A percentile compares a stretch with the other conserved stretches of the same genome.
phyloP scores from a whole-genome alignment of 2,329 filamentous ascomycete species.

The Claviceps sorghi region DNA sequence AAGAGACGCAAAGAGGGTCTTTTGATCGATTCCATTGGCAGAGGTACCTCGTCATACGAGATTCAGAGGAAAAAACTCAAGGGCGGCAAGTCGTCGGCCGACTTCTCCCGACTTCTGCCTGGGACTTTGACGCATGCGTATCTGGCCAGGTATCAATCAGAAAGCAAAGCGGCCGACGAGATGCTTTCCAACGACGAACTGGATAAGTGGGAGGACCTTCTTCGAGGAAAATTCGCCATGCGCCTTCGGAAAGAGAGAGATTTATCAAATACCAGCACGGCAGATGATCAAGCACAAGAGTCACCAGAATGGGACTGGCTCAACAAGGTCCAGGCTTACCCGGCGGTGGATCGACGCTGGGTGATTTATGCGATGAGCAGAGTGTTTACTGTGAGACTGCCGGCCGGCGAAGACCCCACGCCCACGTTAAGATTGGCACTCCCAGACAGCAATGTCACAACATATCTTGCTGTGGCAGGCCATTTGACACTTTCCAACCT shows the following conservation, averaged over 20 bases:
- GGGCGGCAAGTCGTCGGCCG: slow-evolving; percentile 16
- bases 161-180: slow-evolving; percentile 32
- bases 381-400: slow-evolving; percentile 39
- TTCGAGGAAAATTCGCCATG: slow-evolving; percentile 36
- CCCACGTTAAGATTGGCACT: slow-evolving; percentile 22
- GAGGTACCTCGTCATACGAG: slow-evolving; percentile 34
- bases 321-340: slow-evolving; percentile 28
- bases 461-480: slow-evolving; percentile 45
- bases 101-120: slow-evolving; percentile 26
- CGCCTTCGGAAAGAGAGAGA: slow-evolving; percentile 13
- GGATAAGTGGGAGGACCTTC: slow-evolving; percentile 32
- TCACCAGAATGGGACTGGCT: slow-evolving; percentile 38
- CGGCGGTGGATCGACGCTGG: slow-evolving; percentile 49
- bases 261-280: slow-evolving; percentile 2
- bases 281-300: slow-evolving; percentile 12
- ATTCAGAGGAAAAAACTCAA: slow-evolving; percentile 20
- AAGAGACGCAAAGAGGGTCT: slow-evolving; percentile 46
- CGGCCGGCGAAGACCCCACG: slow-evolving; percentile 24
- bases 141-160: slow-evolving; percentile 28
- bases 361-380: slow-evolving; percentile 48
- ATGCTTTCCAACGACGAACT: slow-evolving; percentile 32
- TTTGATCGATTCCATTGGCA: slow-evolving; percentile 60
- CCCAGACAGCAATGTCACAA: slow-evolving; percentile 39
- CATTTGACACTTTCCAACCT: slow-evolving; percentile 46
- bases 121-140: slow-evolving; percentile 38